A percentile compares a stretch with the other conserved stretches of the same genome.
These are phyloP conservation scores for Mycena latifolia DNA, from an alignment of 768 basidiomycete species.

Conservation along the genomic window DNA sequence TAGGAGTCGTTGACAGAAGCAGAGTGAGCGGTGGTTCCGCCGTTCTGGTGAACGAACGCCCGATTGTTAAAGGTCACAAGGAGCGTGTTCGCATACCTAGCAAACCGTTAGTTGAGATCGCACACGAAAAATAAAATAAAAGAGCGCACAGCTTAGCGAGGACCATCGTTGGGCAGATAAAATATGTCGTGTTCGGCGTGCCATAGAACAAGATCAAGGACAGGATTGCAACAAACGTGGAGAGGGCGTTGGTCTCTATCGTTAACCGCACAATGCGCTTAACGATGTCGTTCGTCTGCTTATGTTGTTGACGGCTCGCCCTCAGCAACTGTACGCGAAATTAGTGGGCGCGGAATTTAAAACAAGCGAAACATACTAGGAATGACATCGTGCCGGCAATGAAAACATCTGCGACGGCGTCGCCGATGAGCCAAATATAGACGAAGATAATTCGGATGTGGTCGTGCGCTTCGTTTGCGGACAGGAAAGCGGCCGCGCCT, in stretches of 20 bases:
- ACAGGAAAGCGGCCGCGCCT: slow-evolving; percentile 20
- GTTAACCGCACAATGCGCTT: slow-evolving; percentile 33
- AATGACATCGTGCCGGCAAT: slow-evolving; percentile 25
- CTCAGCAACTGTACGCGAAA: slow-evolving; percentile 6
- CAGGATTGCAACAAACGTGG: slow-evolving; percentile 24
- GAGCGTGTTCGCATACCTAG: slow-evolving; percentile 31
- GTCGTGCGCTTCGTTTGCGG: slow-evolving; percentile 22
- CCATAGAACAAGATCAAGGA: slow-evolving; percentile 31
- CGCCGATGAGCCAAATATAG: slow-evolving; percentile 32
- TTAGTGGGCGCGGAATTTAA: background rate
- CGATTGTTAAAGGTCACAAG: slow-evolving; percentile 34
- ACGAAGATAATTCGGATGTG: slow-evolving; percentile 29
- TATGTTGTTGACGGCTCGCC: slow-evolving; percentile 30
- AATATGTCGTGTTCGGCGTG: slow-evolving; percentile 31
- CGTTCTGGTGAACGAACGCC: slow-evolving; percentile 22
- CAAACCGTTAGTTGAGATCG: background rate
- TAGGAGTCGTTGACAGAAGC: slow-evolving; percentile 31
- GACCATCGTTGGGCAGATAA: slow-evolving; percentile 33
- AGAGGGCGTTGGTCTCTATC: slow-evolving; percentile 27
- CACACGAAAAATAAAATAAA: background rate
- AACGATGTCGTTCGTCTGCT: slow-evolving; percentile 35
- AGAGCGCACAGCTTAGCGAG: slow-evolving; percentile 26
- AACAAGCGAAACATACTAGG: slow-evolving; percentile 17
- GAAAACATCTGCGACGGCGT: slow-evolving; percentile 28
- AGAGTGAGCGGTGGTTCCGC: slow-evolving; percentile 12